Conservation (phyloP, 495 filamentous ascomycete genomes). For the Mytilinidion resinicola region DNA sequence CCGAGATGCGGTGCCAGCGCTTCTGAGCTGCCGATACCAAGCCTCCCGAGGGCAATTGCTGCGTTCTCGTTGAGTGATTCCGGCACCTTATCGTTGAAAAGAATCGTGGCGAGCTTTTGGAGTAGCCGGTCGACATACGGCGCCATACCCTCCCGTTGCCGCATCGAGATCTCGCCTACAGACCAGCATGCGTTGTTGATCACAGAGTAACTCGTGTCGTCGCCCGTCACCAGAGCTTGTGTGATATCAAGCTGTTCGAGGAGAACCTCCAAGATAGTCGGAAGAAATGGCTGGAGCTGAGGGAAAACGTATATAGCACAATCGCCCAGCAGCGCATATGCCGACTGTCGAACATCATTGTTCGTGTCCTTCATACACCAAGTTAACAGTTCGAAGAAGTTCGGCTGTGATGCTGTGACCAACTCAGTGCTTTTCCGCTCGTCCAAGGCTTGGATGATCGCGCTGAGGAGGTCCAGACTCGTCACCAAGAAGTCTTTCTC, state of each 20-base stretch:
- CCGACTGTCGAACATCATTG: conserved; percentile 92
- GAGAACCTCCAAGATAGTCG: conserved; percentile 67
- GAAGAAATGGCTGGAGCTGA: conserved; percentile 68
- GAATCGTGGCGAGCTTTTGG: conserved; percentile 65
- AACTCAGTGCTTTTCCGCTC: conserved; percentile 66
- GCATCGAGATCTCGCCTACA: conserved; percentile 85
- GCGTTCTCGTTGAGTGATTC: conserved; percentile 90
- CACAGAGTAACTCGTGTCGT: conserved; percentile 74
- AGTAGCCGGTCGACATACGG: conserved; percentile 75
- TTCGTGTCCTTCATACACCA: conserved; percentile 91
- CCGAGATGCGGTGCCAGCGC: conserved; percentile 74
- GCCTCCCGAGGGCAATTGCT: conserved; percentile 81
- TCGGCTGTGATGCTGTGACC: conserved; percentile 64
- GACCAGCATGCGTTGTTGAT: conserved; percentile 99
- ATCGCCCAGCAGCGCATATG: conserved; percentile 91
- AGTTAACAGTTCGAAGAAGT: conserved; percentile 81
- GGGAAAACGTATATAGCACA: conserved; percentile 92
- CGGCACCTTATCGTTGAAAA: conserved; percentile 78
- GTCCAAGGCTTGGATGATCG: conserved; percentile 88
- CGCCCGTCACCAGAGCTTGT: conserved; percentile 61
- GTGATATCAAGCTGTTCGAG: conserved; percentile 82
- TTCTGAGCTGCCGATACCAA: conserved; percentile 76
- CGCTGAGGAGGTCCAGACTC: conserved; percentile 88
- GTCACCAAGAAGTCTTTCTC: conserved; percentile 98
- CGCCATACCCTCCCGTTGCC: conserved; percentile 61